phyloP scores from a whole-genome alignment of 2,329 filamentous ascomycete genomes.

The Metarhizium rileyi region DNA sequence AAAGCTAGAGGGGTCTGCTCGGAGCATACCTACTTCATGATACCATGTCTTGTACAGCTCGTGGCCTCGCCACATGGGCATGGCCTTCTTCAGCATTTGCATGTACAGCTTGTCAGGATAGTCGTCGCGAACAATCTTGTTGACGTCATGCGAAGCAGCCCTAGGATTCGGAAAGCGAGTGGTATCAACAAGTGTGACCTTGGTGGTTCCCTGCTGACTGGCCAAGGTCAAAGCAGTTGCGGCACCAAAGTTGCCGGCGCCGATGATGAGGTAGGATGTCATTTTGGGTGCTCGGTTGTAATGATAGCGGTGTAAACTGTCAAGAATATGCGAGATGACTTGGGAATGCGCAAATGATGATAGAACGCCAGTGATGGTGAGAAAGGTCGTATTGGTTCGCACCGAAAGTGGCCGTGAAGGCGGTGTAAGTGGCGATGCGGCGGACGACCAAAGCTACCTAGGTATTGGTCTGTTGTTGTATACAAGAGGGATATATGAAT shows the following conservation, averaged over 20 bases:
- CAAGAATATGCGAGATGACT: not conserved
- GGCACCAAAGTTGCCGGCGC: slow-evolving; percentile 34
- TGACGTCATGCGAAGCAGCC: slow-evolving; percentile 37
- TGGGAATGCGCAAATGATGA: not conserved
- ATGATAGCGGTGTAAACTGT: not conserved
- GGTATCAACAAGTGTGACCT: slow-evolving; percentile 28
- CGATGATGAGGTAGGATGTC: slow-evolving; percentile 26
- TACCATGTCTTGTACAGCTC: slow-evolving; percentile 44
- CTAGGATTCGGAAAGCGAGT: slow-evolving; percentile 26
- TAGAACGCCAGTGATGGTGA: not conserved
- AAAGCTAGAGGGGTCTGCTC: slow-evolving; percentile 31
- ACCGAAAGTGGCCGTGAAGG: not conserved
- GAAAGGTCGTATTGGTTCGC: not conserved
- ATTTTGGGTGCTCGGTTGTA: not conserved
- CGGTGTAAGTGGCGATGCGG: not conserved
- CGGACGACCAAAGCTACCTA: no score
- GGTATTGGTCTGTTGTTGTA: no score
- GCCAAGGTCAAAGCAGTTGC: slow-evolving; percentile 29
- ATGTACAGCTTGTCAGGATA: slow-evolving; percentile 31
- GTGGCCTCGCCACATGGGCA: slow-evolving; percentile 30
- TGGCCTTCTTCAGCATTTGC: slow-evolving; percentile 29
- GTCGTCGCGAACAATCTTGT: slow-evolving; percentile 34
- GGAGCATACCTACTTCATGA: slow-evolving; percentile 47
- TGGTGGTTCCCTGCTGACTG: slow-evolving; percentile 15
- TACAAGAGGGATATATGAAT: not conserved